Conservation (phyloP, 352 stramenopile genomes). For the Phytophthora tentaculata region DNA sequence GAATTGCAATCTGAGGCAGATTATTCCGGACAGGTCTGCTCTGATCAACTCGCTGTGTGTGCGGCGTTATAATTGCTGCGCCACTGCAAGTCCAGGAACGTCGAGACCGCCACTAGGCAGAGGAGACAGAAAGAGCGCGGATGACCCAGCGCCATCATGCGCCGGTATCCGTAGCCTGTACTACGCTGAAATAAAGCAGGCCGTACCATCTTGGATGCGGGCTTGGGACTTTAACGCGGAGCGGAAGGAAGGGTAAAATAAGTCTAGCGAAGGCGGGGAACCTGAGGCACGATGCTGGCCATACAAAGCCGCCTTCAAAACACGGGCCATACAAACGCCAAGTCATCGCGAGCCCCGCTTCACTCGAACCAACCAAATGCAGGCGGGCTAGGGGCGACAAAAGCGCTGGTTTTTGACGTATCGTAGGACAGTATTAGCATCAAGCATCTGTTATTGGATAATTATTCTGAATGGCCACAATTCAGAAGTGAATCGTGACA, state of each 20-base stretch:
- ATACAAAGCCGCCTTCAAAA: constrained; percentile 74
- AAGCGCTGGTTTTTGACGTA: constrained; percentile 14
- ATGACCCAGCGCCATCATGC: background rate
- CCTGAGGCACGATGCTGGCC: constrained; percentile 32
- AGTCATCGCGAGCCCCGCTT: constrained; percentile 47
- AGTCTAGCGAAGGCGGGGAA: constrained; percentile 48
- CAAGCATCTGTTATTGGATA: constrained; percentile 5
- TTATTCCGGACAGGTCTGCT: constrained; percentile 1
- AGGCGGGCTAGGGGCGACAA: constrained; percentile 18
- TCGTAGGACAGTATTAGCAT: background rate
- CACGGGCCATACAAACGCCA: constrained; percentile 58
- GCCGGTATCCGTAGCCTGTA: background rate
- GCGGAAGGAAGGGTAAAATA: constrained; percentile 90
- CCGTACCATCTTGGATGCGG: constrained; percentile 88
- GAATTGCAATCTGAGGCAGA: background rate
- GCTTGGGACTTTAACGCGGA: constrained; percentile 87
- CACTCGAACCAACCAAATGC: constrained; percentile 82
- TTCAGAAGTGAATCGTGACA: constrained; percentile 20
- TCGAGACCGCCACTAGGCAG: background rate
- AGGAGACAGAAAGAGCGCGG: constrained; percentile 15
- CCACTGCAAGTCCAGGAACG: background rate
- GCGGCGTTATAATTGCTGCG: constrained; percentile 15
- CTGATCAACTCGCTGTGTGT: constrained; percentile 9
- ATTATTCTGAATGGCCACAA: constrained; percentile 9
- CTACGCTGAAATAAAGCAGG: background rate